A percentile compares a stretch with the other conserved stretches of the same genome.
Evolutionary conservation across 345 rosid species (phyloP).

Genomic region (Gynandropsis gynandra): DNA sequence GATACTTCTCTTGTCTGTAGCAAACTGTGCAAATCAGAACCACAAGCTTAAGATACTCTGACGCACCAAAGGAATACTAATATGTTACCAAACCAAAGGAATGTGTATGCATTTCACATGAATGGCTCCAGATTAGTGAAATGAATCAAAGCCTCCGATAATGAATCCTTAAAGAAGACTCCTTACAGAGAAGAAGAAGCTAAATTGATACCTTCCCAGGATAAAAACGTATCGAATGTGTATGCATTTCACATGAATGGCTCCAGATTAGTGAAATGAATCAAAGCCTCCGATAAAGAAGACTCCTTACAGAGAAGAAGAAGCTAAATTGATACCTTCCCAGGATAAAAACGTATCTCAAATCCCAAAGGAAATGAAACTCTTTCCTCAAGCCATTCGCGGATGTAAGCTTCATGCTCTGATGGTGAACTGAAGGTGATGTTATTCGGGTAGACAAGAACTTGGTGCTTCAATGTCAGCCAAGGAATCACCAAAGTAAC

Average conservation of each 20-base stretch:
- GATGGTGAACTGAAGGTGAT: slow-evolving; percentile 55
- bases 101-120: neutral
- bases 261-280: neutral
- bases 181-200: neutral
- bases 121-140: slow-evolving; percentile 2
- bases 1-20: slow-evolving; percentile 81
- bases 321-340: slow-evolving; percentile 44
- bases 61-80: no score
- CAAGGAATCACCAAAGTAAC: slow-evolving; percentile 93
- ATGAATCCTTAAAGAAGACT: neutral
- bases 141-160: neutral
- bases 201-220: slow-evolving; percentile 63
- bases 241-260: neutral
- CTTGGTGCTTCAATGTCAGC: slow-evolving; percentile 66
- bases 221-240: slow-evolving; percentile 46
- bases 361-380: slow-evolving; percentile 42
- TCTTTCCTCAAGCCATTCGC: slow-evolving; percentile 77
- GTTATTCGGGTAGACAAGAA: slow-evolving; percentile 57
- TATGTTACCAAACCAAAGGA: no score
- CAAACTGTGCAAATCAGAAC: slow-evolving; percentile 46
- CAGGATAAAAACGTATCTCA: slow-evolving; percentile 67
- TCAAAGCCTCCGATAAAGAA: neutral
- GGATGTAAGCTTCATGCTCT: slow-evolving; percentile 65
- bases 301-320: neutral
- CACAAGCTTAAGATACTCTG: neutral